Evolutionary conservation across 2,329 filamentous ascomycete species (phyloP), one percentile per base, ranked within the genome.

Genomic region (Aaosphaeria pasadenensis): DNA sequence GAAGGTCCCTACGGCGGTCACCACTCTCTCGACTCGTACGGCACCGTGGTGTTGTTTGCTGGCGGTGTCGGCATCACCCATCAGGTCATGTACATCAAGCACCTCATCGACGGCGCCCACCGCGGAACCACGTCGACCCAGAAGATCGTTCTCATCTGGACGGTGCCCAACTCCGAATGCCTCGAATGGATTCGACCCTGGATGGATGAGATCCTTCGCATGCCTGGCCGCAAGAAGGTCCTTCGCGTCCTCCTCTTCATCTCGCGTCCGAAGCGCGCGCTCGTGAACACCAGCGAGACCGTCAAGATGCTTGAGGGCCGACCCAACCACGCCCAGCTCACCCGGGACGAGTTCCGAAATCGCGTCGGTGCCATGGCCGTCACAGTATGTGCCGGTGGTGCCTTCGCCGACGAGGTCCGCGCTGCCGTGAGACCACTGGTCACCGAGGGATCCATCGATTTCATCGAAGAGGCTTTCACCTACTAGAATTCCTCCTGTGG

Each of bases 61-160:
- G 88, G 87, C 48, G 88, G 88, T 59, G 86, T 91, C 9, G 88
- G 88, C 53, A 88, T 92, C 59, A 90, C 88, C 1, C 88, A 92
- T 59, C 86, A 87, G 54, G 83, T 91, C 29, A 86, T 86, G 45
- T 87, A 89, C 65, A 80, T 91, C 36, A 83, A 85, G 48, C 82
- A 89, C 54, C 79, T 92, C 1, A 82, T 91, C 30, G 74, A 78
- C 5, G 86, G 87, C 36, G 88, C 81, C 66, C 78, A 79, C 51
- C 82, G 85, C 53, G 84, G 84, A 48, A 89, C 84, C 0, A 84
- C 87, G 5, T 85, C 87, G 1, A 83, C 86, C 1, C 82, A 86
- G 53, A 87, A 85, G 64, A 78, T 91, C 43, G 76, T 89, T 5
- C 78, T 92, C 28, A 83, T 91, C 38, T 92, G 88, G 88, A 85